Evolutionary conservation across 441 rosid species (phyloP).

Genomic region (Melastoma candidum): DNA sequence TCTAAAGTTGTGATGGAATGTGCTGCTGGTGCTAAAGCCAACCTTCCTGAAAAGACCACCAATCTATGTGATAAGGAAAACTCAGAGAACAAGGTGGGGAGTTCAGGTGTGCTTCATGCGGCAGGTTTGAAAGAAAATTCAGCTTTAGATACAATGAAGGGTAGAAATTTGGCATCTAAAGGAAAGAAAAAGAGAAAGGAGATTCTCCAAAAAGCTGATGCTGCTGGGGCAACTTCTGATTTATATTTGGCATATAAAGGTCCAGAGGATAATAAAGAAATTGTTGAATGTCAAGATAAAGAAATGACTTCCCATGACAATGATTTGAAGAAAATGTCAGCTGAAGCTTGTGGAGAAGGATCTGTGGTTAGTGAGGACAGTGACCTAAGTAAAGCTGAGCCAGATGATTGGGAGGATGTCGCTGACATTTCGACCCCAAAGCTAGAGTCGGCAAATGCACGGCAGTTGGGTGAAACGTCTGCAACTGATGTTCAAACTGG

Average conservation of each 20-base stretch:
- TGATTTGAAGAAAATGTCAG: conserved; percentile 29
- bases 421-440: conserved; percentile 84
- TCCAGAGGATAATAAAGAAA: conserved; percentile 76
- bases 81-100: conserved; percentile 21
- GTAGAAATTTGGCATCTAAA: conserved; percentile 31
- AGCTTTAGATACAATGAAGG: conserved; percentile 29
- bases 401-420: conserved; percentile 97
- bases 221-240: conserved; percentile 80
- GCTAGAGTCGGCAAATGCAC: conserved; percentile 37
- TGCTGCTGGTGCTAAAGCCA: conserved; percentile 19
- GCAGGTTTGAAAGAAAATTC: conserved; percentile 48
- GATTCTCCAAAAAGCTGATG: conserved; percentile 82
- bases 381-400: conserved; percentile 51
- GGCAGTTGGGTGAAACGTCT: conserved; percentile 20
- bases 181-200: conserved; percentile 59
- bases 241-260: conserved; percentile 86
- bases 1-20: conserved; percentile 17
- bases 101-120: conserved; percentile 15
- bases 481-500: conserved; percentile 24
- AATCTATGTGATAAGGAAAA: conserved; percentile 27
- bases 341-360: conserved; percentile 24
- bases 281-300: conserved; percentile 16
- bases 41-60: conserved; percentile 16
- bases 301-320: conserved; percentile 22
- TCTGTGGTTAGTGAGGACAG: conserved; percentile 25